phyloP scores from a whole-genome alignment of 2,329 filamentous ascomycete species.

The Xylaria sp. region DNA sequence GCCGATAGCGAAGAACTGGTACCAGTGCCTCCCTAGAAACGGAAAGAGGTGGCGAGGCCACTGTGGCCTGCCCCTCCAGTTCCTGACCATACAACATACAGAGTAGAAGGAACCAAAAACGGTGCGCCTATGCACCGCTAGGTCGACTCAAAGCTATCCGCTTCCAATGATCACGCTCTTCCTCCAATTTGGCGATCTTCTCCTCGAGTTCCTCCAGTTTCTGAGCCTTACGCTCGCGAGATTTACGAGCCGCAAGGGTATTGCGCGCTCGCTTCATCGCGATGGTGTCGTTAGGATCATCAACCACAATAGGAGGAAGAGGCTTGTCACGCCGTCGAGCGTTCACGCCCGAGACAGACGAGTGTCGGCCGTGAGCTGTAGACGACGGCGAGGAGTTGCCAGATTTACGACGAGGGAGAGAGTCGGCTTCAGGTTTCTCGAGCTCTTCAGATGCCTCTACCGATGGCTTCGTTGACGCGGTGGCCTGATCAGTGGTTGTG shows the following conservation, averaged over 20 bases:
- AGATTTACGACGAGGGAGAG: constrained; percentile 60
- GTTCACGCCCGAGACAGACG: constrained; percentile 75
- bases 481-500: constrained; percentile 40
- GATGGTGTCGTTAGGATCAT: constrained; percentile 77
- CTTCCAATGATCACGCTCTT: constrained; percentile 74
- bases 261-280: constrained; percentile 95
- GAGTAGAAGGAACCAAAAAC: constrained; percentile 43
- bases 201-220: constrained; percentile 79
- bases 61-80: constrained; percentile 50
- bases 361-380: constrained; percentile 65
- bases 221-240: constrained; percentile 84
- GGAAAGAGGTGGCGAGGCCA: constrained; percentile 41
- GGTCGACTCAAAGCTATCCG: constrained; percentile 58
- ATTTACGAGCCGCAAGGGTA: constrained; percentile 92
- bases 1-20: constrained; percentile 44
- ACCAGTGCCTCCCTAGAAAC: constrained; percentile 41
- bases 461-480: constrained; percentile 55
- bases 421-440: constrained; percentile 57
- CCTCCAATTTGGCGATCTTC: constrained; percentile 74
- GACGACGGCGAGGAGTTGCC: constrained; percentile 57
- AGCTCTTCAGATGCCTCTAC: constrained; percentile 59
- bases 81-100: constrained; percentile 48
- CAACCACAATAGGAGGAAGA: constrained; percentile 79
- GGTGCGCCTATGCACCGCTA: constrained; percentile 40
- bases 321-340: constrained; percentile 83